Base-by-base conservation (phyloP, 2,329 filamentous ascomycete species). In the Alternaria conjuncta region DNA sequence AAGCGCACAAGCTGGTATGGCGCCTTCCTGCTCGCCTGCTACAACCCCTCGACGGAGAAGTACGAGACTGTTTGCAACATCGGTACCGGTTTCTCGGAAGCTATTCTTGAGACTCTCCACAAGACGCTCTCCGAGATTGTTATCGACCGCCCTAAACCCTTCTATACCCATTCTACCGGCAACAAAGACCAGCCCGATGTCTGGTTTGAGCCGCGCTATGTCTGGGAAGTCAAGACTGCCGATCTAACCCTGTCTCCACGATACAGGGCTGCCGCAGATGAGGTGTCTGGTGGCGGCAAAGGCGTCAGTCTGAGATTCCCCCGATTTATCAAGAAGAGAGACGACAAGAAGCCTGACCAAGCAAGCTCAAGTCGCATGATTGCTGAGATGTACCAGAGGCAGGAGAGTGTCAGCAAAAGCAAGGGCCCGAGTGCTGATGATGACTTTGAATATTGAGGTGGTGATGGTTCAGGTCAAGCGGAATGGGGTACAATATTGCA, bases 41-140 rank as follows among this genome's bases (percentile, higher is more conserved):
- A 96, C 84, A 98, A 97, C 79, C 83, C 91, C 0, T 85, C 81
- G 55, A 88, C 86, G 2, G 93, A 99, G 65, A 89, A 85, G 2
- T 99, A 97, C 82, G 96, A 99, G 81, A 96, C 94, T 0, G 90
- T 99, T 3, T 99, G 96, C 87, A 99, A 99, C 80, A 98, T 99
- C 73, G 96, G 96, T 70, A 99, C 96, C 0, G 96, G 96, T 3
- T 99, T 99, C 82, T 95, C 91, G 1, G 96, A 99, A 81, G 92
- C 90, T n/a, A 86, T 95, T 3, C 90, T 99, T n/a, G 92, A 96
- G 74, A 91, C 94, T 36, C 85, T 98, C 13, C 89, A 98, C 83
- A 84, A 87, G 23, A 86, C 90, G 55, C 89, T 99, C 26, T 90
- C 88, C 0, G 86, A 89, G 9, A 89, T 93, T 54, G 89, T 91